Base-by-base conservation (phyloP, 257 asterid genomes). In the Ophiorrhiza pumila region DNA sequence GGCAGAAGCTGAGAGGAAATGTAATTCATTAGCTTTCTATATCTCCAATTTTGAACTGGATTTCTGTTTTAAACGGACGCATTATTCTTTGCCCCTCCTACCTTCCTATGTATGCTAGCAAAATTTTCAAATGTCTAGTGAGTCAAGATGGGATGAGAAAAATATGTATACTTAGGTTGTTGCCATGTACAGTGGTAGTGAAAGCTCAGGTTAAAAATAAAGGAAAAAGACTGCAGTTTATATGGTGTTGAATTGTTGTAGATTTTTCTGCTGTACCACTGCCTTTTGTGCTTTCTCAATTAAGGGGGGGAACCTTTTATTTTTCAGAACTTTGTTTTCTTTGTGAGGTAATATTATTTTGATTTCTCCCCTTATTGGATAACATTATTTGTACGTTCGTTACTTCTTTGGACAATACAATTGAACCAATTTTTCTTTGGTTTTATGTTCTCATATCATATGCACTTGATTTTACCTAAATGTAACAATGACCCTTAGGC, bases 1-100 rank as follows among this genome's bases (percentile, higher is more conserved):
- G 75, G 80, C 79, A 74, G 88, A 61, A 82, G 87, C 80, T 84
- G 83, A 83, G 75, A 79, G 76, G 77, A 74, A 71, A 42, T 41
- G 53, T 76, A 37, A 39, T 73, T 78, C 59, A 59, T 73, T 29
- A 69, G 56, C 68, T 60, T 43, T 59, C 49, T 18, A 70, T 63
- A 55, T 49, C 65, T 73, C n/a, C 76, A 80, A 73, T 79, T 82
- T 78, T 75, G 80, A 52, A 77, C 72, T 47, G 42, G 31, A 69
- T 65, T 57, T 71, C 68, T 77, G 65, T 64, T 62, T 45, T 46
- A 52, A 50, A 13, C 45, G 73, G 67, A 67, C 66, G 43, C 46
- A 49, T 73, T 60, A 71, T 69, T 71, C 45, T 79, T 81, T 80
- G 27, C 63, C 42, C n/a, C n/a, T n/a, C n/a, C 63, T 71, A 27